These are phyloP conservation scores for Oxyria digyna DNA, from an alignment of 148 eudicot genomes.

Conservation along the genomic window DNA sequence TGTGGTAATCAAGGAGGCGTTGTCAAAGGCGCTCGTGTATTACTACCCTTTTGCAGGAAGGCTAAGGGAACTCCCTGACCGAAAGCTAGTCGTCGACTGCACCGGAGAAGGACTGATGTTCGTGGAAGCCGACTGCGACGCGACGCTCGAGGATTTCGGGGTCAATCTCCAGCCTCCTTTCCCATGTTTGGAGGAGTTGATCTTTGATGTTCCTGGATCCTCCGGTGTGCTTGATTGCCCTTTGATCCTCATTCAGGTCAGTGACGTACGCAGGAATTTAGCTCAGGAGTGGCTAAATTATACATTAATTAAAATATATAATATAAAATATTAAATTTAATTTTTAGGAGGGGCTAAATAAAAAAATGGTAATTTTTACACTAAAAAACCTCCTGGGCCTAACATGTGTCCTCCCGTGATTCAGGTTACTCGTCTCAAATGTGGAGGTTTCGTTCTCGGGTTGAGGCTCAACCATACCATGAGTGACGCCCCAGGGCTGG, in stretches of 20 bases:
- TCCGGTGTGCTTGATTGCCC: constrained; percentile 15
- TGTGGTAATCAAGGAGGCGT: constrained; percentile 10
- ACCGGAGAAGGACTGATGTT: constrained; percentile 23
- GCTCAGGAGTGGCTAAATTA: no score
- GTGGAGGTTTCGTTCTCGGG: constrained; percentile 15
- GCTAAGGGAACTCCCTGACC: constrained; percentile 11
- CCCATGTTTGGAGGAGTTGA: constrained; percentile 18
- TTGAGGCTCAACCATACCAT: constrained; percentile 13
- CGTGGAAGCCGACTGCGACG: constrained; percentile 22
- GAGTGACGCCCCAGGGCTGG: constrained; percentile 9
- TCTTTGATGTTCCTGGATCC: constrained; percentile 22
- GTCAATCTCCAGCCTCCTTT: constrained; percentile 18
- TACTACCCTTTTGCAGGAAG: constrained; percentile 32
- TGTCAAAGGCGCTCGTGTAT: constrained; percentile 14
- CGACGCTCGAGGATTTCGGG: constrained; percentile 15
- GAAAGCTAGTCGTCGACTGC: constrained; percentile 24
- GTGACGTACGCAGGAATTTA: neutral
- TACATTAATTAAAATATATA: no score
- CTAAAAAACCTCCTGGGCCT: no score
- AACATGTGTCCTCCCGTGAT: no score
- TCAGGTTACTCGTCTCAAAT: constrained; percentile 14
- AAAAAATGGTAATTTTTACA: no score
- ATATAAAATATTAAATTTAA: no score
- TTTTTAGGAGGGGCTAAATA: no score
- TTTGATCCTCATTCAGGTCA: constrained; percentile 19